Base-by-base conservation (phyloP, 768 basidiomycete species). In the Agrocybe chaxingu region DNA sequence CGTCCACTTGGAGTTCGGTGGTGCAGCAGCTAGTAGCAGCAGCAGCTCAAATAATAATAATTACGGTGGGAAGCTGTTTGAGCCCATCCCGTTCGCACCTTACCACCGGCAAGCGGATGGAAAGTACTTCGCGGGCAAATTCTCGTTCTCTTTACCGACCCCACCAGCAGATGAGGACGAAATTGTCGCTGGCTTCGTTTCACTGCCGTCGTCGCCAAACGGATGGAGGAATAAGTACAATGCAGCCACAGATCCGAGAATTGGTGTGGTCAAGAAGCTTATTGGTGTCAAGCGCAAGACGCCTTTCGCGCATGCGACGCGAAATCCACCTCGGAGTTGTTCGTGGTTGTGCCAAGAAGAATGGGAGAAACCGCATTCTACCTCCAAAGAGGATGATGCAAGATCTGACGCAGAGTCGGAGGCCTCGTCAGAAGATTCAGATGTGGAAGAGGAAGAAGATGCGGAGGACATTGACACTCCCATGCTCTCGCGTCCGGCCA, bases 61-160 rank as follows among this genome's bases (percentile, higher is more conserved):
- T 33, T 11, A 35, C 53, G 19, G 48, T 45, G 52, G 24, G 24
- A 65, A 54, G 57, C 61, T 60, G 55, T 92, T 90, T 53, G 86
- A 89, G 34, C 82, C 90, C 0, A 87, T 93, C 19, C 81, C 85
- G 0, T 92, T 93, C 52, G 79, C 85, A 0, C 64, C 72, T 8
- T 79, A 76, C 39, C 85, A 91, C 61, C 73, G 77, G 12, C 56
- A 73, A 10, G 72, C 81, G 10, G 89, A 92, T 61, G 81, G 81
- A 8, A 93, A 93, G 67, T 92, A 93, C 58, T 70, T 72, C 0
- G 57, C 74, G 19, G 89, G 89, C 30, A 92, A 92, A 64, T 92
- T 91, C 55, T 70, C 77, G 18, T 65, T 54, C 11, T 52, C 48
- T 3, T 35, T 88, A 41, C 81, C 84, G 3, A 85, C 78, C 49